Conservation (phyloP, 1,284 basidiomycete genomes). For the Apiotrichum siamense region DNA sequence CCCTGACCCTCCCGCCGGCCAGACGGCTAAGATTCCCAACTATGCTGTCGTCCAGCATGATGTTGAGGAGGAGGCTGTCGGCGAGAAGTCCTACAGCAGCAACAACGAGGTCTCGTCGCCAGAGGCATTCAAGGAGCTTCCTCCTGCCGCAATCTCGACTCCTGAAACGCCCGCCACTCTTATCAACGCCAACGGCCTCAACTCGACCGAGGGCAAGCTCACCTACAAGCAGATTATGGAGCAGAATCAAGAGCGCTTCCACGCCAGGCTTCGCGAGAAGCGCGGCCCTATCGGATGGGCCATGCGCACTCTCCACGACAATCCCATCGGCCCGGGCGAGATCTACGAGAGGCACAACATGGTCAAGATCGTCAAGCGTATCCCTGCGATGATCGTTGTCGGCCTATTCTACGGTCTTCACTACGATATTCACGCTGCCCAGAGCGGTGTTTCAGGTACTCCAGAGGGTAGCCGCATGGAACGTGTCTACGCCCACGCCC, state of each 20-base stretch:
- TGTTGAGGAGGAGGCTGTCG: conserved; percentile 15
- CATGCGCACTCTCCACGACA: conserved; percentile 35
- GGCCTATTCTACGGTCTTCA: conserved; percentile 32
- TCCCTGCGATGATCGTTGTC: conserved; percentile 27
- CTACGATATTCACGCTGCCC: conserved; percentile 46
- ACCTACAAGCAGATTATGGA: conserved; percentile 26
- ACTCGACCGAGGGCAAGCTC: conserved; percentile 4
- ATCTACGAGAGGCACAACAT: conserved; percentile 37
- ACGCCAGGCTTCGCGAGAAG: conserved; percentile 30
- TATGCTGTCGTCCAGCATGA: conserved; percentile 39
- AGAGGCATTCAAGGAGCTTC: conserved; percentile 19
- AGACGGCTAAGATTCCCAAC: conserved; percentile 4
- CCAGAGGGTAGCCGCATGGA: conserved; percentile 45
- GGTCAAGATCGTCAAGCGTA: conserved; percentile 22
- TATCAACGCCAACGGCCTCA: not conserved
- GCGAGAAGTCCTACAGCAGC: conserved; percentile 11
- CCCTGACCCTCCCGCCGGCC: conserved; percentile 28
- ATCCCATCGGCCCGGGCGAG: conserved; percentile 29
- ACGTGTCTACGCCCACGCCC: conserved; percentile 20
- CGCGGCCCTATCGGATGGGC: conserved; percentile 36
- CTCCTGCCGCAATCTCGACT: conserved; percentile 19
- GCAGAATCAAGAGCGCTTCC: conserved; percentile 22
- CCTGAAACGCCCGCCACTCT: conserved; percentile 1
- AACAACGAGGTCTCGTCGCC: not conserved
- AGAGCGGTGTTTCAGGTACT: conserved; percentile 42